These are phyloP conservation scores for Scedosporium boydii DNA, from an alignment of 2,329 filamentous ascomycete species.

Conservation along the genomic window DNA sequence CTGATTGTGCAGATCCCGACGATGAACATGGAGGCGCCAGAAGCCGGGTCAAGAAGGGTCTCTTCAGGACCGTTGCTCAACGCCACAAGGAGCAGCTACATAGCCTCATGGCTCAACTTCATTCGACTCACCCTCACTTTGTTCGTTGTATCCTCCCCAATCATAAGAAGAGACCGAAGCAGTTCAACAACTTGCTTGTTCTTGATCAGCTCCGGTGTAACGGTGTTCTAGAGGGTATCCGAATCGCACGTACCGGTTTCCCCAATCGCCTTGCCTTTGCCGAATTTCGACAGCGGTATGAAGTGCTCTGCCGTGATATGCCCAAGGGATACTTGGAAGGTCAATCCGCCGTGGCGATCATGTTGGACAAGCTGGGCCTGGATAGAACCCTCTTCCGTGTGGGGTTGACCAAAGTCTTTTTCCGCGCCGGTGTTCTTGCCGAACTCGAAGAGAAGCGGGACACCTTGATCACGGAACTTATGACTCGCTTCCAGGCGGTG, in stretches of 20 bases:
- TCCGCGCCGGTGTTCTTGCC: slow-evolving; percentile 88
- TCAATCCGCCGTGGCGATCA: slow-evolving; percentile 72
- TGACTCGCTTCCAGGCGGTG: slow-evolving; percentile 85
- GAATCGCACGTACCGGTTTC: slow-evolving; percentile 93
- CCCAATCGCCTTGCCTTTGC: slow-evolving; percentile 86
- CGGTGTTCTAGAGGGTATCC: slow-evolving; percentile 96
- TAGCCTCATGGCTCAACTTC: slow-evolving; percentile 86
- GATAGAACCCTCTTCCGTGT: slow-evolving; percentile 85
- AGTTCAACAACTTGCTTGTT: slow-evolving; percentile 84
- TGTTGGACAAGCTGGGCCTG: slow-evolving; percentile 80
- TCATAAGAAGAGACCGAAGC: slow-evolving; percentile 93
- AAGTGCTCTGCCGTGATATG: slow-evolving; percentile 82
- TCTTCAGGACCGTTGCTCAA: slow-evolving; percentile 94
- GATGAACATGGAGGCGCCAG: slow-evolving; percentile 59
- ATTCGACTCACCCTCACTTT: slow-evolving; percentile 96
- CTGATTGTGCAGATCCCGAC: slow-evolving; percentile 75
- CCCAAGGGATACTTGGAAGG: slow-evolving; percentile 88
- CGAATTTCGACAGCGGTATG: slow-evolving; percentile 92
- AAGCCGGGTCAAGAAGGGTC: slow-evolving; percentile 88
- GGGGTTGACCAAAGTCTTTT: slow-evolving; percentile 95
- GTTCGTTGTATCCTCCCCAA: slow-evolving; percentile 97
- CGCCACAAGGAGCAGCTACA: slow-evolving; percentile 97
- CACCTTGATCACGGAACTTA: slow-evolving; percentile 84
- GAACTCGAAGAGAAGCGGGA: slow-evolving; percentile 96
- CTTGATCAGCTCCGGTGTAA: slow-evolving; percentile 97